Base-by-base conservation (phyloP, 2,329 filamentous ascomycete species). In the Cyclaneusma minus region DNA sequence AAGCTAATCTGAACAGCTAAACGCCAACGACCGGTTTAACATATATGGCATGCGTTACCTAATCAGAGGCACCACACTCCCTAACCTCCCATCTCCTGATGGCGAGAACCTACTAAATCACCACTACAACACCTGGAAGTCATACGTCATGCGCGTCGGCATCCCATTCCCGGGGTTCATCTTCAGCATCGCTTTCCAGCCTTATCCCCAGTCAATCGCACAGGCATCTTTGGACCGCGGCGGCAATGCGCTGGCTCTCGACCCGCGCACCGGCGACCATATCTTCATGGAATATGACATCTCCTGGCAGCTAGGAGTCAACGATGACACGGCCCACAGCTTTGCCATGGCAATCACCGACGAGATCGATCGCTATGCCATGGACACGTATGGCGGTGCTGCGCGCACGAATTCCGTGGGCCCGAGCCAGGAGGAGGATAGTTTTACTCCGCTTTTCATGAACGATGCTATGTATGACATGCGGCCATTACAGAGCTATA, bases 381-480 rank as follows among this genome's bases (percentile, higher is more conserved):
- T 31, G 16, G 24, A 17, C 2, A 30, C 18, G 4, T 42, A 34
- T 28, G 22, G 34, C 4, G 31, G 24, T 9, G 11, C 24, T 30
- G 36, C 24, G 37, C 46, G 28, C 30, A 43, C 28, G 6, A 36
- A 36, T 21, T 45, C 33, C 24, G 31, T 24, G 25, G 27, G 26
- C 13, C 30, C 10, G 32, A 29, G 21, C 21, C 25, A 15, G 7
- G 28, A 24, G 11, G 30, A 30, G 18, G 38, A 35, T 9, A 26
- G 31, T 3, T 51, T 49, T 30, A 33, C 42, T 11, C 42, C 44
- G 7, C 31, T 41, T 2, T 47, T 50, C 20, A 46, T 52, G 43
- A 52, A 52, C 21, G 49, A 54, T 35, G 48, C 48, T 1, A 43
- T 41, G 35, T 38, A 34, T 12, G 46, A 52, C 30, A n/a, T n/a